These are phyloP conservation scores for Candida nanaspora DNA, from an alignment of 805 yeast species.

Conservation along the genomic window DNA sequence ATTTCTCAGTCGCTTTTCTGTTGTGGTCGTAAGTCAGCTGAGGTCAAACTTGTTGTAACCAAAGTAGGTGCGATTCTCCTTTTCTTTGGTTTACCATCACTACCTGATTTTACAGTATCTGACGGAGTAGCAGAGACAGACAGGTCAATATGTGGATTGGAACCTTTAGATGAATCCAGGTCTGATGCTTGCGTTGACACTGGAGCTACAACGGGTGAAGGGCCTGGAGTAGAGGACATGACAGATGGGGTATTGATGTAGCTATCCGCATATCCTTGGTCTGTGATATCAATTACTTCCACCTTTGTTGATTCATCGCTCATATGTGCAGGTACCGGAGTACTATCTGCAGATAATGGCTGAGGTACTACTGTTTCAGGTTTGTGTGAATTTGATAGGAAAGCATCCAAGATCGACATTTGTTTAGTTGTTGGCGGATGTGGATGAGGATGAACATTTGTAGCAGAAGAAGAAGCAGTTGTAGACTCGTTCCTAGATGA, in stretches of 20 bases:
- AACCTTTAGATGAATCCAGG: too few species aligned
- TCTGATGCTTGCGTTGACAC: too few species aligned
- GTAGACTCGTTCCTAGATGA: too few species aligned
- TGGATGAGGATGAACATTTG: conserved; percentile 13
- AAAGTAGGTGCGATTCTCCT: conserved; percentile 31
- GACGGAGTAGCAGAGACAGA: not conserved
- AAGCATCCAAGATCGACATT: conserved; percentile 2
- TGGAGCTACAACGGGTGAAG: too few species aligned
- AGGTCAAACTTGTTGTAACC: too few species aligned
- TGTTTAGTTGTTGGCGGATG: conserved; percentile 15
- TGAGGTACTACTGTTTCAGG: not conserved
- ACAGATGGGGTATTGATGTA: not conserved
- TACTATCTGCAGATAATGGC: not conserved
- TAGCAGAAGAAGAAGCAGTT: too few species aligned
- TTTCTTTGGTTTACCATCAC: conserved; percentile 19
- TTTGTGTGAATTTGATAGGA: not conserved
- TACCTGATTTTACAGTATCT: not conserved
- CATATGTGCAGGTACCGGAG: not conserved
- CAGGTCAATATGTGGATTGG: conserved; percentile 1
- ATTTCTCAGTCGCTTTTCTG: too few species aligned
- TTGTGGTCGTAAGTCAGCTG: too few species aligned
- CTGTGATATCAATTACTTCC: conserved; percentile 1
- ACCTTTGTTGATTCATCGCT: not conserved
- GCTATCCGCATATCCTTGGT: not conserved
- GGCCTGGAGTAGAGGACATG: not conserved